Evolutionary conservation across 2,329 filamentous ascomycete genomes (phyloP), one percentile per base, ranked within the genome.

Genomic region (Venturia carpophila): DNA sequence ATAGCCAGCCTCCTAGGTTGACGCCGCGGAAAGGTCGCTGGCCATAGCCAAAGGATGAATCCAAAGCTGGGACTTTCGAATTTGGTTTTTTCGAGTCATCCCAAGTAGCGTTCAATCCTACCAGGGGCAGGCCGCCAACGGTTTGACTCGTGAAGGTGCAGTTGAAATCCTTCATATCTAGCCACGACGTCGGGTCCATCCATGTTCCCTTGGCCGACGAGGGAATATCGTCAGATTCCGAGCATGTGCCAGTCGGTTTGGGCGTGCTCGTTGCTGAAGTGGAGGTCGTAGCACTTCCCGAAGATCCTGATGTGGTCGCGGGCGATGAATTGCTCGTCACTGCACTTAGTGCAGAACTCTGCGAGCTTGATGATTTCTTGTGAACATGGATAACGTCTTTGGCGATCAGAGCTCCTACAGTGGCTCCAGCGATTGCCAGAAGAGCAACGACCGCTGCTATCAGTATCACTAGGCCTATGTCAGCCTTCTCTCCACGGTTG

Each of bases 1-100:
- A 90, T 1, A 99, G 83, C 94, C 94, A 99, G 15, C 94, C 94
- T 61, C 94, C 94, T 0, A 97, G 75, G 71, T 96, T 97, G 42
- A 97, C 90, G 1, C 94, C 94, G 9, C 93, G 85, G 27, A 95
- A 91, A 2, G 92, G 92, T 64, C 82, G 86, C 27, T 84, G 85
- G 1, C 86, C 84, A 71, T 97, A 99, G 11, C 63, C 63, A 15
- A 56, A 97, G 0, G 81, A 71, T 67, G 92, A 81, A 69, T 91
- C 83, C 9, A 97, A 80, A 1, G 91, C 80, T 0, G 92, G 90
- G 0, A 95, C 91, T 42, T 91, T 86, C 21, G 85, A 80, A 73
- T 97, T 97, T 17, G 92, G 87, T 68, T 82, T 80, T 2, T 84
- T 80, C 21, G 88, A 89, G 76, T 99, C 92, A 74, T 97, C 89